These are phyloP conservation scores for Pyrenula massariospora DNA, from an alignment of 495 filamentous ascomycete species.

Conservation along the genomic window DNA sequence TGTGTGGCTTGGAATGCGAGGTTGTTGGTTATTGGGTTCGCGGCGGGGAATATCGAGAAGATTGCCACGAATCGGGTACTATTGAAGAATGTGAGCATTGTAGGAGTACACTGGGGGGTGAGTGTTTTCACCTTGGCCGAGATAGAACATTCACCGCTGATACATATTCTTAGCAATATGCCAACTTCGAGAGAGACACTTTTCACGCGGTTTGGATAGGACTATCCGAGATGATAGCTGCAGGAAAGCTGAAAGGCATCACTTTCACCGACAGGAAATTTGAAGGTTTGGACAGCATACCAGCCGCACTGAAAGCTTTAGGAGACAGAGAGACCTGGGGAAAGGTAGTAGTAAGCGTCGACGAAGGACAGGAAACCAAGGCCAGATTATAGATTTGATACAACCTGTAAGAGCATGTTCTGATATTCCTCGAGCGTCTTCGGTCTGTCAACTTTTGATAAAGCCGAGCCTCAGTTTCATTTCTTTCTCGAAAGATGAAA, in stretches of 20 bases:
- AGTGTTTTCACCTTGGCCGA: neutral
- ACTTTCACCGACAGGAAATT: slow-evolving; percentile 73
- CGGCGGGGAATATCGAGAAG: slow-evolving; percentile 81
- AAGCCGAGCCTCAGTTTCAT: no score
- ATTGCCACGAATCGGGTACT: slow-evolving; percentile 83
- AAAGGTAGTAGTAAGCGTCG: slow-evolving; percentile 85
- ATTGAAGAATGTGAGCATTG: slow-evolving; percentile 85
- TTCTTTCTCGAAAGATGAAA: no score
- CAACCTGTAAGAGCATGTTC: slow-evolving; percentile 37
- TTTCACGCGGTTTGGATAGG: slow-evolving; percentile 70
- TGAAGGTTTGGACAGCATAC: slow-evolving; percentile 69
- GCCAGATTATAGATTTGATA: slow-evolving; percentile 11
- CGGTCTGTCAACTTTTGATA: no score
- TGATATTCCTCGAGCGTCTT: no score
- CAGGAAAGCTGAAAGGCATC: slow-evolving; percentile 72
- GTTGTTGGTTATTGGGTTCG: slow-evolving; percentile 81
- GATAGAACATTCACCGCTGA: neutral
- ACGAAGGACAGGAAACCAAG: slow-evolving; percentile 30
- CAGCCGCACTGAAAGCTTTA: slow-evolving; percentile 62
- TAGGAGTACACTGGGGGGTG: slow-evolving; percentile 85
- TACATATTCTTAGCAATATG: slow-evolving; percentile 33
- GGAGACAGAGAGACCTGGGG: slow-evolving; percentile 83
- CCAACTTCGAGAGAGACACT: slow-evolving; percentile 56
- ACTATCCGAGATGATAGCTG: slow-evolving; percentile 60
- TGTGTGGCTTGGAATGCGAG: slow-evolving; percentile 87